Evolutionary conservation across 2,329 filamentous ascomycete species (phyloP).

Genomic region (Neofusicoccum parvum): DNA sequence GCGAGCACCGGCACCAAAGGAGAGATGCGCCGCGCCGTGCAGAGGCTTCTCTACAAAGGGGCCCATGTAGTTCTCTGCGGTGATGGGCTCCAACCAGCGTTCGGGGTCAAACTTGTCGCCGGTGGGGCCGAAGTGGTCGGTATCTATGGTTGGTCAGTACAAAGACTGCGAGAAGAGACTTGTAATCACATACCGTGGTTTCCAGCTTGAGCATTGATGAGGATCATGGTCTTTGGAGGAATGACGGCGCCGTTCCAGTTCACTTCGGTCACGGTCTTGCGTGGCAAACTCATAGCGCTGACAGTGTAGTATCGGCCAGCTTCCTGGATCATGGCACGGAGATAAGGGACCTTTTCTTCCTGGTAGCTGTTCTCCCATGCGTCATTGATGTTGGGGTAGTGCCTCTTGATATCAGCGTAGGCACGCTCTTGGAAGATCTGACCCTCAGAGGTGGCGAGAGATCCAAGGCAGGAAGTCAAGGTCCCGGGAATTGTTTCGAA

Average conservation of each 20-base stretch:
- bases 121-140: slow-evolving; percentile 52
- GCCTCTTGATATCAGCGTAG: slow-evolving; percentile 53
- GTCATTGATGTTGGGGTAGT: slow-evolving; percentile 50
- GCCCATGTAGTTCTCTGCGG: slow-evolving; percentile 17
- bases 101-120: slow-evolving; percentile 53
- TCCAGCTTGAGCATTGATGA: slow-evolving; percentile 58
- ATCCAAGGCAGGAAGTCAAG: slow-evolving; percentile 55
- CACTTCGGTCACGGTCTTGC: slow-evolving; percentile 54
- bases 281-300: slow-evolving; percentile 54
- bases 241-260: slow-evolving; percentile 56
- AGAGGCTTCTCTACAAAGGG: slow-evolving; percentile 37
- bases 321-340: slow-evolving; percentile 55
- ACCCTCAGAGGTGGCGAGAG: slow-evolving; percentile 51
- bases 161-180: neutral
- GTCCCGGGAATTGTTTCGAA: slow-evolving; percentile 60
- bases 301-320: slow-evolving; percentile 58
- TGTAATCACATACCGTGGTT: slow-evolving; percentile 48
- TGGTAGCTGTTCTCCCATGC: slow-evolving; percentile 51
- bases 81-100: slow-evolving; percentile 48
- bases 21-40: slow-evolving; percentile 43
- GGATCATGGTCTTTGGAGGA: slow-evolving; percentile 55
- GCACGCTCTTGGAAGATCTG: slow-evolving; percentile 56
- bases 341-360: slow-evolving; percentile 53
- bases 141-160: slow-evolving; percentile 35
- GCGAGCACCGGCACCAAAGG: slow-evolving; percentile 55